These are phyloP conservation scores for Fusarium sp. DNA, from an alignment of 2,329 filamentous ascomycete genomes.

Conservation along the genomic window DNA sequence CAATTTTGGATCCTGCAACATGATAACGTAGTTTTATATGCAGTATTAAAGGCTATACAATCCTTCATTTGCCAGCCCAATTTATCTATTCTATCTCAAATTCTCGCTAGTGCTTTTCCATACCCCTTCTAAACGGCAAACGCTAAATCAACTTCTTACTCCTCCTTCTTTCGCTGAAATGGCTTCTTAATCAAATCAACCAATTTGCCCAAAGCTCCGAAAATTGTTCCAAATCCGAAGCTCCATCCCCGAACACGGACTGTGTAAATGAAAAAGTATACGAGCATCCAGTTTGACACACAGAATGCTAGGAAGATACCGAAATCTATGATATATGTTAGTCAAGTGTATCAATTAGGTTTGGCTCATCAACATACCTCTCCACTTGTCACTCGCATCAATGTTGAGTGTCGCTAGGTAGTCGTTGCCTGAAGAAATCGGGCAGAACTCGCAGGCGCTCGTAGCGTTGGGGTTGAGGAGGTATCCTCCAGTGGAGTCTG, in stretches of 20 bases:
- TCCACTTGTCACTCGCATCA: constrained; percentile 72
- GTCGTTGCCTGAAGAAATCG: constrained; percentile 67
- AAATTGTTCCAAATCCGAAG: constrained; percentile 70
- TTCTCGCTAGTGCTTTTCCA: neutral
- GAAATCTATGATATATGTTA: constrained; percentile 58
- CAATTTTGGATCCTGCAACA: too few species aligned
- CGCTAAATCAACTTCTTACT: neutral
- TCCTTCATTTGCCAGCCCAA: neutral
- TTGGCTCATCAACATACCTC: constrained; percentile 20
- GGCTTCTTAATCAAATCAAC: constrained; percentile 37
- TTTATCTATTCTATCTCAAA: neutral
- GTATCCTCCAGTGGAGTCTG: constrained; percentile 64
- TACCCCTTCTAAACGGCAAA: neutral
- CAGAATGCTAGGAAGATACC: constrained; percentile 80
- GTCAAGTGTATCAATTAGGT: neutral
- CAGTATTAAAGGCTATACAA: neutral
- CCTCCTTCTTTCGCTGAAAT: constrained; percentile 36
- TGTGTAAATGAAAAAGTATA: constrained; percentile 83
- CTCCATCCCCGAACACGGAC: constrained; percentile 77
- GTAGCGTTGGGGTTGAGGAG: constrained; percentile 72
- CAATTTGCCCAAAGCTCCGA: constrained; percentile 35
- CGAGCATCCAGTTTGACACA: constrained; percentile 76
- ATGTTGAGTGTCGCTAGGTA: constrained; percentile 72
- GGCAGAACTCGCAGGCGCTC: constrained; percentile 76
- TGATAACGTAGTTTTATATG: neutral